These are phyloP conservation scores for Phytophthora ohioensis DNA, from an alignment of 352 stramenopile species.

Conservation along the genomic window DNA sequence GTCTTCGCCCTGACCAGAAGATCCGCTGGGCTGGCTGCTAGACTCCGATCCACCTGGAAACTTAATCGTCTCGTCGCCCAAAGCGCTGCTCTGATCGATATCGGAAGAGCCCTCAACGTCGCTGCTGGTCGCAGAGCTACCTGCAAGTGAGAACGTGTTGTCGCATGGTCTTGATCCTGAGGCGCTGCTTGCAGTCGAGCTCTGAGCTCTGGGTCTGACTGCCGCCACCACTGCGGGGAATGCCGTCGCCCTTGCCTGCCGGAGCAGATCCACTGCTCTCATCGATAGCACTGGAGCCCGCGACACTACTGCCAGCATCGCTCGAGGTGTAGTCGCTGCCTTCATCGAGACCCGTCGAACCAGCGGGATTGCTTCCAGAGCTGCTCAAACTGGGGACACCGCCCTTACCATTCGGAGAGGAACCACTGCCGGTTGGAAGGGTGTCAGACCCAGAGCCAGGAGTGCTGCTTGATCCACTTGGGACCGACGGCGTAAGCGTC, in stretches of 20 bases:
- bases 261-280: slow-evolving; percentile 14
- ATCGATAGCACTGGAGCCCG: slow-evolving; percentile 16
- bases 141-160: slow-evolving; percentile 7
- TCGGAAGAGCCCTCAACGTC: slow-evolving; percentile 20
- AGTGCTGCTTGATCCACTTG: not conserved
- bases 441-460: not conserved
- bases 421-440: slow-evolving; percentile 9
- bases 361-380: slow-evolving; percentile 15
- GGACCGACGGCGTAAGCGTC: not conserved
- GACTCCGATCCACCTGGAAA: slow-evolving; percentile 8
- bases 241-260: slow-evolving; percentile 9
- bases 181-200: slow-evolving; percentile 3
- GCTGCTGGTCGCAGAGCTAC: slow-evolving; percentile 14
- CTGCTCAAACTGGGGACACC: slow-evolving; percentile 9
- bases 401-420: not conserved
- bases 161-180: slow-evolving; percentile 4
- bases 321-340: slow-evolving; percentile 13
- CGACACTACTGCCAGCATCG: slow-evolving; percentile 10
- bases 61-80: slow-evolving; percentile 13
- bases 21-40: not conserved
- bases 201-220: slow-evolving; percentile 9
- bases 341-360: slow-evolving; percentile 11
- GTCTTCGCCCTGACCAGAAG: slow-evolving; percentile 1
- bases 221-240: not conserved
- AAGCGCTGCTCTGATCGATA: slow-evolving; percentile 10